Base-by-base conservation (phyloP, 129 eudicot genomes). In the Glebionis coronaria region DNA sequence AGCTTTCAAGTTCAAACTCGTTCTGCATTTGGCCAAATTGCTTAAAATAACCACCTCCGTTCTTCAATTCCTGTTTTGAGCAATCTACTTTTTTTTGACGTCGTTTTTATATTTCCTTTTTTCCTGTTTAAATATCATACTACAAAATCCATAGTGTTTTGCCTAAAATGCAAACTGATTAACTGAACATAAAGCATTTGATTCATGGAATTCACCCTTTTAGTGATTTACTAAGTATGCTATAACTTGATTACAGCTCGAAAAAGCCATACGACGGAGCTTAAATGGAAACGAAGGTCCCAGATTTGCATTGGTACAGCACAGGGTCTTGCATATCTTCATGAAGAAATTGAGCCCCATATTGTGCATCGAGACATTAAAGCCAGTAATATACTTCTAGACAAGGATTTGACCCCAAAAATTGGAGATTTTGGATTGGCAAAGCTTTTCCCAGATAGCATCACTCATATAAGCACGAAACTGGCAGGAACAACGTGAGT, bases 371-470 rank as follows among this genome's bases (percentile, higher is more conserved):
- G 96, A 67, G 98, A 91, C 70, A 83, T 91, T 80, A 91, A 91
- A 91, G 96, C 98, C 45, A 91, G 98, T 76, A 91, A 91, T 69
- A 80, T 91, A 69, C 94, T 91, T 72, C 80, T 91, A 46, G 95
- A 88, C 73, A 76, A 76, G 65, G 81, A 88, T 61, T 93, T 82
- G 54, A 61, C 16, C 7, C 95, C 98, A 56, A 93, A 93, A 84
- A 88, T 93, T 56, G 98, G 98, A 79, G 98, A 93, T 72, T 93
- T 93, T 73, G 98, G 98, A 51, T 77, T 93, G 85, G 98, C 98
- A 54, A 93, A 88, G 73, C 98, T 93, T 62, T 93, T 93, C 45
- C 98, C 98, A 2, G 98, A 93, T 61, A 79, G 80, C 67, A 86
- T 93, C 38, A 93, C 99, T 65, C 99, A 93, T 84, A 89, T 93